phyloP scores from a whole-genome alignment of 805 yeast species.

The Pichia cephalocereana region DNA sequence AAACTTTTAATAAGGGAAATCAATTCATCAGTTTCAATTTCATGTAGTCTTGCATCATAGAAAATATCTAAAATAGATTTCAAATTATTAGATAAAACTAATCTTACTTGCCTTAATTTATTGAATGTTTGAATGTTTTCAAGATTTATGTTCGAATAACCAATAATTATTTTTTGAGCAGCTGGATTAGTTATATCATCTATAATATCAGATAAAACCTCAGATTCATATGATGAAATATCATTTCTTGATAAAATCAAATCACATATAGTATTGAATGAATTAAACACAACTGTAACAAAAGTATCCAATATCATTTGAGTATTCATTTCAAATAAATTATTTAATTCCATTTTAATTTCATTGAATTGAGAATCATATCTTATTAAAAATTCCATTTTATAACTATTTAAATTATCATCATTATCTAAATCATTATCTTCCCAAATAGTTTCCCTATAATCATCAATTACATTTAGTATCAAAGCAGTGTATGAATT shows the following conservation, averaged over 20 bases:
- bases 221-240: slow-evolving; percentile 27
- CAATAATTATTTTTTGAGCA: background rate
- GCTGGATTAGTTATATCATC: background rate
- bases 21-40: slow-evolving; percentile 39
- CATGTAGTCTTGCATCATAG: slow-evolving; percentile 44
- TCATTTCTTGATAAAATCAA: slow-evolving; percentile 16
- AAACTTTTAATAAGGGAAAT: slow-evolving; percentile 32
- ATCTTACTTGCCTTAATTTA: slow-evolving; percentile 22
- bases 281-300: slow-evolving; percentile 11
- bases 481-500: slow-evolving; percentile 6
- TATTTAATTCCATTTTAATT: background rate
- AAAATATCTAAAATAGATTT: slow-evolving; percentile 39
- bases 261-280: slow-evolving; percentile 14
- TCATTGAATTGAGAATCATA: slow-evolving; percentile 5
- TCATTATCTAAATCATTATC: slow-evolving; percentile 9
- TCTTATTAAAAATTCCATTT: slow-evolving; percentile 7
- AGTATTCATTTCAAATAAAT: slow-evolving; percentile 13
- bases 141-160: slow-evolving; percentile 5
- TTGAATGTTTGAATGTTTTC: slow-evolving; percentile 18
- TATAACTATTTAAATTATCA: slow-evolving; percentile 5
- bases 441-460: slow-evolving; percentile 12
- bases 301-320: slow-evolving; percentile 14
- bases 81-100: slow-evolving; percentile 27
- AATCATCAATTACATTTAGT: slow-evolving; percentile 9
- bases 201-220: slow-evolving; percentile 12